phyloP scores from a whole-genome alignment of 1,284 basidiomycete species.

The Paramarasmius palmivorus region DNA sequence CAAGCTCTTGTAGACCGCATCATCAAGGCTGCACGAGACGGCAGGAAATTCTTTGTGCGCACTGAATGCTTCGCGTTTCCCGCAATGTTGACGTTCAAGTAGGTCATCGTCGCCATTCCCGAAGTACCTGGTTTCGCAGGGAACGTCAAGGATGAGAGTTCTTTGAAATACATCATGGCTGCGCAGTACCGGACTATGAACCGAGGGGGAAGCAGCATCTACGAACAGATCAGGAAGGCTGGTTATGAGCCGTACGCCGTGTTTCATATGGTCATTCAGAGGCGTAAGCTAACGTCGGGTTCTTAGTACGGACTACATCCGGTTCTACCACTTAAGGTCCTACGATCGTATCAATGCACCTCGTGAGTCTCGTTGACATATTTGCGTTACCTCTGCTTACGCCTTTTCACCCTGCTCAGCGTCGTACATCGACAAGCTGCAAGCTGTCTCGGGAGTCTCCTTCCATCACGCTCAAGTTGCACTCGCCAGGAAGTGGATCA shows the following conservation, averaged over 20 bases:
- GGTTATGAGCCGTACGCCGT: conserved; percentile 78
- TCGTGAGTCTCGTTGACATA: conserved; percentile 15
- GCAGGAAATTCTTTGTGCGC: conserved; percentile 77
- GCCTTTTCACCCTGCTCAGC: conserved; percentile 27
- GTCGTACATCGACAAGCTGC: conserved; percentile 68
- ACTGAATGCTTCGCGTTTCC: background rate
- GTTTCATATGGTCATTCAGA: background rate
- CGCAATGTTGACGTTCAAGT: conserved; percentile 1
- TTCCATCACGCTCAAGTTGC: conserved; percentile 89
- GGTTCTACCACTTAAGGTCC: conserved; percentile 87
- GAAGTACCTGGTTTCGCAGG: conserved; percentile 84
- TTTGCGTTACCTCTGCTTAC: background rate
- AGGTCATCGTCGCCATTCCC: conserved; percentile 83
- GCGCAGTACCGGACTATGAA: conserved; percentile 86
- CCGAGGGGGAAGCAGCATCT: conserved; percentile 84
- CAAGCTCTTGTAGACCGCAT: conserved; percentile 83
- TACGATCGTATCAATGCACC: conserved; percentile 94
- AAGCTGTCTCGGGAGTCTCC: conserved; percentile 72
- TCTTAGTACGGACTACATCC: conserved; percentile 71
- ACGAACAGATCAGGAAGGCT: conserved; percentile 76
- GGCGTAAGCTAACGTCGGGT: conserved; percentile 1
- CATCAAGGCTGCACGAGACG: conserved; percentile 69
- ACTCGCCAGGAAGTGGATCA: conserved; percentile 81
- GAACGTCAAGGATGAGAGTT: conserved; percentile 67
- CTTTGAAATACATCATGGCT: conserved; percentile 61